phyloP scores from a whole-genome alignment of 169 alveolate species.

The Cryptosporidium ryanae region DNA sequence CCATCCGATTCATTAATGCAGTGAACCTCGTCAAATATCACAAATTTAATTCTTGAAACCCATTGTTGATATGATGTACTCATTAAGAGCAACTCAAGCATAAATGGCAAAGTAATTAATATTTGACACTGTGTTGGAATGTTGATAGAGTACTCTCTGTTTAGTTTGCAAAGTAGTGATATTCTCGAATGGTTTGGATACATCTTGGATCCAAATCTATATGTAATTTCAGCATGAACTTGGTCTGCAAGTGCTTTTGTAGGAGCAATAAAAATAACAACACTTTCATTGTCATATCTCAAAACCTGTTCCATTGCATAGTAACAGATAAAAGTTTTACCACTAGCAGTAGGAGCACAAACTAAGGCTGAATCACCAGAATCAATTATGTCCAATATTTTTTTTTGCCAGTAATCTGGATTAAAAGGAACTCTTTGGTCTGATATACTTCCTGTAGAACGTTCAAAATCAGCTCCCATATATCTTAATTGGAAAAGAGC shows the following conservation, averaged over 20 bases:
- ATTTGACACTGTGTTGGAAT: slow-evolving; percentile 87
- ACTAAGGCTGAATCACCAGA: slow-evolving; percentile 83
- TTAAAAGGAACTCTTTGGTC: slow-evolving; percentile 90
- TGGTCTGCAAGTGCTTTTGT: slow-evolving; percentile 90
- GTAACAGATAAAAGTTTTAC: slow-evolving; percentile 92
- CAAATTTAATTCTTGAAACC: slow-evolving; percentile 84
- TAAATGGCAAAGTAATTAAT: slow-evolving; percentile 88
- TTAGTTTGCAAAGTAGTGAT: slow-evolving; percentile 74
- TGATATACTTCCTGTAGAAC: slow-evolving; percentile 85
- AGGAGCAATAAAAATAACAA: slow-evolving; percentile 91
- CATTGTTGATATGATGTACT: slow-evolving; percentile 81
- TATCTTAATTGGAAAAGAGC: slow-evolving; percentile 79
- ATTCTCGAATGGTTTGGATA: slow-evolving; percentile 80
- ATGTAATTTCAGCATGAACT: slow-evolving; percentile 89
- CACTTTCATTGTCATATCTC: slow-evolving; percentile 87
- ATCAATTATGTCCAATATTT: slow-evolving; percentile 87
- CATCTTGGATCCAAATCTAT: slow-evolving; percentile 88
- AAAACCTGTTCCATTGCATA: slow-evolving; percentile 92
- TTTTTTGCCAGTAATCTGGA: slow-evolving; percentile 92
- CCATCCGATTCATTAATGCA: slow-evolving; percentile 81
- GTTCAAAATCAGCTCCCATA: slow-evolving; percentile 87
- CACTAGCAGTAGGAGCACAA: slow-evolving; percentile 92
- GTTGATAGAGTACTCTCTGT: slow-evolving; percentile 83
- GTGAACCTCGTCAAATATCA: slow-evolving; percentile 91
- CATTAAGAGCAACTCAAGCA: slow-evolving; percentile 87